Evolutionary conservation across 768 basidiomycete species (phyloP).

Genomic region (Leccinum imitatum): DNA sequence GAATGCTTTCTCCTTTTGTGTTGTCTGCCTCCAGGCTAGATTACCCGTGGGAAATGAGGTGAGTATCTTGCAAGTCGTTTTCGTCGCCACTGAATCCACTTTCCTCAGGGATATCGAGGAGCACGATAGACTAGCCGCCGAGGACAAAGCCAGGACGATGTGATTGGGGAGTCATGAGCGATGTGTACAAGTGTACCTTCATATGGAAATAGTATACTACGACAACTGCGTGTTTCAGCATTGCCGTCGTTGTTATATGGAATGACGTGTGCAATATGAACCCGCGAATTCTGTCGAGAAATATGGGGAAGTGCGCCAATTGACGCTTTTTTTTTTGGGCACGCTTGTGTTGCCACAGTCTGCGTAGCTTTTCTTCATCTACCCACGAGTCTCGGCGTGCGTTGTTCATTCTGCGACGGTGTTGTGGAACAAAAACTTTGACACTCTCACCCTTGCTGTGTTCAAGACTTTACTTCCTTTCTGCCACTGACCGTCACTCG

Average conservation of each 20-base stretch:
- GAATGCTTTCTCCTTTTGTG: constrained; percentile 1
- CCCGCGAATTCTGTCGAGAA: constrained; percentile 1
- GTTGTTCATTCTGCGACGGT: not conserved
- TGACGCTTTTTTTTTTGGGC: constrained; percentile 1
- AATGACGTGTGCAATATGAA: not conserved
- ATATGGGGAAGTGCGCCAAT: not conserved
- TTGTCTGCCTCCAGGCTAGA: constrained; percentile 56
- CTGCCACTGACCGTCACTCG: not conserved
- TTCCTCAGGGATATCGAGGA: constrained; percentile 66
- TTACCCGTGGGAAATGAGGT: constrained; percentile 84
- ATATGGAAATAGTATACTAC: constrained; percentile 1
- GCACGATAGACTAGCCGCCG: constrained; percentile 61
- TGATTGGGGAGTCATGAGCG: not conserved
- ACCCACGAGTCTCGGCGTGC: not conserved
- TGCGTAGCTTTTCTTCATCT: not conserved
- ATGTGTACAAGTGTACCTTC: not conserved
- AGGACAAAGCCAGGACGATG: constrained; percentile 34
- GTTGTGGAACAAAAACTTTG: constrained; percentile 9
- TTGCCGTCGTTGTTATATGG: not conserved
- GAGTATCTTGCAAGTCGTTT: constrained; percentile 29
- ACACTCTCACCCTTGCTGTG: constrained; percentile 7
- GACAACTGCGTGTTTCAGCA: not conserved
- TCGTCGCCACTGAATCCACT: not conserved
- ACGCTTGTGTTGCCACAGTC: constrained; percentile 3
- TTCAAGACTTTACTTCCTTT: not conserved